Evolutionary conservation across 192 early-diverging fungal genomes (phyloP), one percentile per base, ranked within the genome.

Genomic region (Umbelopsis sp.): DNA sequence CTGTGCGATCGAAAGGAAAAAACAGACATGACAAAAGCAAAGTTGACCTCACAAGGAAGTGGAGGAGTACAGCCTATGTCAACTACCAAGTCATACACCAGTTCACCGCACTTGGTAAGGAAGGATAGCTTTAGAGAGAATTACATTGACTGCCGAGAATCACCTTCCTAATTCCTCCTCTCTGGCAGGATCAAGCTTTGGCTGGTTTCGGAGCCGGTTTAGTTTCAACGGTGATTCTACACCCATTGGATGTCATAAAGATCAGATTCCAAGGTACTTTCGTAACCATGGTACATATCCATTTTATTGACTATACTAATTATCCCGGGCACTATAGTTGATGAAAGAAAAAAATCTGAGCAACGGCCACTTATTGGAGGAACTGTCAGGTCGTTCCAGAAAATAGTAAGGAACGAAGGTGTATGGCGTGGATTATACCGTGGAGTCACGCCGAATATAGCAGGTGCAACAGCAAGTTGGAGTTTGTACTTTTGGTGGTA

Each of bases 401-500:
- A 76, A 71, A 87, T 94, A 22, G 65, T 89, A 44, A 72, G 74
- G 31, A 77, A 81, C 8, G 87, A 93, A 73, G 92, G 91, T 6
- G 80, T 88, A 20, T 45, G 85, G 0, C 75, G 80, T 20, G 95
- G 94, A 9, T 84, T 99, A 3, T 99, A 99, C 78, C 87, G 94
- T n/a, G 97, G 96, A 12, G 73, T 99, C 4, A 70, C 88, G 0
- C 91, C 98, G 43, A 99, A 96, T 54, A 86, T 98, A 65, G 92
- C 92, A 14, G 98, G 97, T 0, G 88, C 96, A 29, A 93, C 92
- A 12, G 80, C 91, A 14, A 95, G 93, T 52, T 99, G 98, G 97
- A 96, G 96, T 1, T 78, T 99, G n/a, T 99, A 98, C 73, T 98
- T 99, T 82, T 93, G 89, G 36, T 95, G 91, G 90, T 96, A 94